Evolutionary conservation across 306 rosid species (phyloP), one percentile per base, ranked within the genome.

Genomic region (Benincasa hispida): DNA sequence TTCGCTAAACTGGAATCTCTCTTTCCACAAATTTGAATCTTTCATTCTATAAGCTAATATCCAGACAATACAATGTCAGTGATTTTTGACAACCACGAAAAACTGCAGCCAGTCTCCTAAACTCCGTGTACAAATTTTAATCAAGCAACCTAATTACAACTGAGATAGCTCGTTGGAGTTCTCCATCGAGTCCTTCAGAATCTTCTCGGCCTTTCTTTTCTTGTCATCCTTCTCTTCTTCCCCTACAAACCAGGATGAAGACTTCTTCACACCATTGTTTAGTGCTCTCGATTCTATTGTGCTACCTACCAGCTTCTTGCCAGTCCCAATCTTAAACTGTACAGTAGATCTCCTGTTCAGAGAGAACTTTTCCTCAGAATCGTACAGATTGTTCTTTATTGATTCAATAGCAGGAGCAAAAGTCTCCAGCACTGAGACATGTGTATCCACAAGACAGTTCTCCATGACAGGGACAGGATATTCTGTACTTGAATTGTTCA

Each of bases 391-490:
- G 68, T 75, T 85, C 74, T 89, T 87, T 78, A 91, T 86, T 1
- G 89, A 89, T 82, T 89, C 97, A 86, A 91, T 91, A 56, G 91
- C 93, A 15, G 98, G 96, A 81, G 89, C 87, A 86, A 87, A 89
- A 39, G 96, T 80, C 81, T 89, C 93, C 83, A 87, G 73, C 70
- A 89, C 89, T 35, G 90, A 89, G 61, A 87, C 39, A 57, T 82
- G 79, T 62, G 86, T 84, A 72, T 81, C 89, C 79, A 57, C 76
- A 34, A 83, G 77, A 79, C 57, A 76, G 81, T 81, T 83, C 77
- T 78, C 88, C 76, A 57, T 39, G 62, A 79, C 68, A 74, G 82
- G 89, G 61, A 78, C 72, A 74, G 80, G 88, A 63, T 74, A 80
- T 58, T 73, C 82, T 42, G 61, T 19, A 34, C 70, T 77, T 17